phyloP scores from a whole-genome alignment of 257 asterid species.

The Petrea volubilis region DNA sequence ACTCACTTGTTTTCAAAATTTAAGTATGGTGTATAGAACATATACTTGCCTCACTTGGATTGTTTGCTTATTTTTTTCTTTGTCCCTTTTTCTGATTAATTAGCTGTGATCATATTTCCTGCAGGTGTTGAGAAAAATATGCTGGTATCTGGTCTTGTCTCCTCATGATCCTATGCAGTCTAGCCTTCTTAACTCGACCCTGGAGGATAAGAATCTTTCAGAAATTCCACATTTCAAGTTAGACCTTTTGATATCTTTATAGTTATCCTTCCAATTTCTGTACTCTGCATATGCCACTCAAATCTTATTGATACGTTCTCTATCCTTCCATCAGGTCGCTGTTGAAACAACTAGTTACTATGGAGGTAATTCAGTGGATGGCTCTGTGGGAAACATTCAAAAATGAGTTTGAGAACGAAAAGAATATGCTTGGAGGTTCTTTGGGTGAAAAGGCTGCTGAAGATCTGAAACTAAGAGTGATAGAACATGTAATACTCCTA shows the following conservation, averaged over 20 bases:
- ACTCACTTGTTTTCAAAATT: not conserved
- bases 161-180: slow-evolving; percentile 98
- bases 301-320: slow-evolving; percentile 14
- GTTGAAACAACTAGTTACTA: slow-evolving; percentile 81
- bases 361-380: slow-evolving; percentile 97
- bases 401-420: slow-evolving; percentile 90
- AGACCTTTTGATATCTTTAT: too few species aligned
- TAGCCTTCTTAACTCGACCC: slow-evolving; percentile 89
- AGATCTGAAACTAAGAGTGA: slow-evolving; percentile 85
- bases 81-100: not conserved
- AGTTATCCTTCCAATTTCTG: too few species aligned
- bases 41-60: slow-evolving; percentile 2
- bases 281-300: not conserved
- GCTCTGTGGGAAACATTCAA: slow-evolving; percentile 78
- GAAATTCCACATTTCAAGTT: slow-evolving; percentile 92
- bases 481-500: slow-evolving; percentile 74
- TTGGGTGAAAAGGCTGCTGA: slow-evolving; percentile 91
- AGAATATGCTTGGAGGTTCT: slow-evolving; percentile 82
- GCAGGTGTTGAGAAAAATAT: slow-evolving; percentile 92
- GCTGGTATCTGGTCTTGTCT: slow-evolving; percentile 90
- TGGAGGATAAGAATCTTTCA: slow-evolving; percentile 92
- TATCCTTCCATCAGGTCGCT: slow-evolving; percentile 48
- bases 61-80: too few species aligned
- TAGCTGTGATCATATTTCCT: slow-evolving; percentile 5
- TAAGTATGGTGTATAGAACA: not conserved